Conservation (phyloP, 192 early-diverging fungal genomes). For the Anaeromyces robustus region DNA sequence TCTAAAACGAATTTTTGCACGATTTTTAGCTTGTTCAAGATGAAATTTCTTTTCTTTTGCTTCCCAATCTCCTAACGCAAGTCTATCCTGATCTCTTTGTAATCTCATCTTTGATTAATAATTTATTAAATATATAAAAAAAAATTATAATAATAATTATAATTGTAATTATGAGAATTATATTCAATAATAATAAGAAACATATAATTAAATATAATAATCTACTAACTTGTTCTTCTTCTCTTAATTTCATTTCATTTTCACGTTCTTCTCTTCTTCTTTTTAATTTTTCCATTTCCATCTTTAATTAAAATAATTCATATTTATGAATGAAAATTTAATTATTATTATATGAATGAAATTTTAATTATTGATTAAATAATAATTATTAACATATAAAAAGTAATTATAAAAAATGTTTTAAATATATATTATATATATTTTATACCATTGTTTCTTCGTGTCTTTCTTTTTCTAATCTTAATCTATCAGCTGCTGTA, state of each 20-base stretch:
- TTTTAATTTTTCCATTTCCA: slow-evolving; percentile 69
- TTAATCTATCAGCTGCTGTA: slow-evolving; percentile 29
- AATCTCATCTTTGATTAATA: slow-evolving; percentile 25
- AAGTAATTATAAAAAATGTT: not conserved
- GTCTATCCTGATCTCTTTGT: slow-evolving; percentile 72
- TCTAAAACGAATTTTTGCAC: slow-evolving; percentile 84
- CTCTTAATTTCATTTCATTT: slow-evolving; percentile 56
- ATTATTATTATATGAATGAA: too few relatives aligned
- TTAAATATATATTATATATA: not conserved
- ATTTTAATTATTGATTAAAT: too few relatives aligned
- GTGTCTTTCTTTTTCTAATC: slow-evolving; percentile 35
- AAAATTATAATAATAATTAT: not conserved
- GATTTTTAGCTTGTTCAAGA: slow-evolving; percentile 70
- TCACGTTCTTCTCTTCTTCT: slow-evolving; percentile 69
- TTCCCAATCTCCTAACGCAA: slow-evolving; percentile 91
- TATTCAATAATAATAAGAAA: too few relatives aligned
- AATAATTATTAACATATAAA: too few relatives aligned
- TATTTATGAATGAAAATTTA: too few relatives aligned
- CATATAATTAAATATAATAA: not conserved
- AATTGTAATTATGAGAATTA: too few relatives aligned
- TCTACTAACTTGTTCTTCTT: slow-evolving; percentile 42
- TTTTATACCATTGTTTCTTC: slow-evolving; percentile 22
- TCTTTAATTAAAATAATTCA: slow-evolving; percentile 7
- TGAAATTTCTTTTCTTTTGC: slow-evolving; percentile 86
- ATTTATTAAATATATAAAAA: not conserved